A percentile compares a stretch with the other conserved stretches of the same genome.
Evolutionary conservation across 495 filamentous ascomycete species (phyloP).

Genomic region (Chaetomium fimeti): DNA sequence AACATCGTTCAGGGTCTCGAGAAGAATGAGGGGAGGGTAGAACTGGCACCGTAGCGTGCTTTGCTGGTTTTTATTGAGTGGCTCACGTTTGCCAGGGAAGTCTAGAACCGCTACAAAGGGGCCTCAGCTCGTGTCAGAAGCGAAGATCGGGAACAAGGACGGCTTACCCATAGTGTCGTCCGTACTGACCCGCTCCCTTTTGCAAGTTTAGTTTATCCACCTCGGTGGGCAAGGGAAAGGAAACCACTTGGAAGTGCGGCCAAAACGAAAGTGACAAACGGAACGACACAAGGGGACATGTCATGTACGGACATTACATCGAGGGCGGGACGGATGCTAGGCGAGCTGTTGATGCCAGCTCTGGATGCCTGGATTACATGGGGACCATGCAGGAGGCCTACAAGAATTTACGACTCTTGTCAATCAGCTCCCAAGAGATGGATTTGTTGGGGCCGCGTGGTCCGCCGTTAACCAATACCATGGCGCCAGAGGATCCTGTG

Average conservation of each 20-base stretch:
- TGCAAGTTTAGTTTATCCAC: too few species aligned
- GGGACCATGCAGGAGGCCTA: not conserved
- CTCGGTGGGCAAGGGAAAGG: too few species aligned
- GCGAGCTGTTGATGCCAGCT: not conserved
- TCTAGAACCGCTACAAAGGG: conserved; percentile 6
- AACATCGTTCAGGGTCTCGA: conserved; percentile 19
- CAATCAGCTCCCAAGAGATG: not conserved
- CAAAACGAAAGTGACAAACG: too few species aligned
- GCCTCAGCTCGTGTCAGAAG: not conserved
- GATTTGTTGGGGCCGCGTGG: not conserved
- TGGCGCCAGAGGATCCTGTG: too few species aligned
- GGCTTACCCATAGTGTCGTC: not conserved
- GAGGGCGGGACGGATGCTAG: too few species aligned
- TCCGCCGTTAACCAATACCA: not conserved
- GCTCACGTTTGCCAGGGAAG: not conserved
- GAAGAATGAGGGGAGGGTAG: conserved; percentile 16
- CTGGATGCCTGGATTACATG: not conserved
- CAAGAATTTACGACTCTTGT: not conserved
- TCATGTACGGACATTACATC: too few species aligned
- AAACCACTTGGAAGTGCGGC: too few species aligned
- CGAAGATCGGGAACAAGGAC: not conserved
- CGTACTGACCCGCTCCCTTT: too few species aligned
- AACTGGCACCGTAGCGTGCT: conserved; percentile 8
- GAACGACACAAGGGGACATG: too few species aligned
- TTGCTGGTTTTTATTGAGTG: conserved; percentile 4